Evolutionary conservation across 208 protist genomes (phyloP).

Genomic region (Leishmania turanica): DNA sequence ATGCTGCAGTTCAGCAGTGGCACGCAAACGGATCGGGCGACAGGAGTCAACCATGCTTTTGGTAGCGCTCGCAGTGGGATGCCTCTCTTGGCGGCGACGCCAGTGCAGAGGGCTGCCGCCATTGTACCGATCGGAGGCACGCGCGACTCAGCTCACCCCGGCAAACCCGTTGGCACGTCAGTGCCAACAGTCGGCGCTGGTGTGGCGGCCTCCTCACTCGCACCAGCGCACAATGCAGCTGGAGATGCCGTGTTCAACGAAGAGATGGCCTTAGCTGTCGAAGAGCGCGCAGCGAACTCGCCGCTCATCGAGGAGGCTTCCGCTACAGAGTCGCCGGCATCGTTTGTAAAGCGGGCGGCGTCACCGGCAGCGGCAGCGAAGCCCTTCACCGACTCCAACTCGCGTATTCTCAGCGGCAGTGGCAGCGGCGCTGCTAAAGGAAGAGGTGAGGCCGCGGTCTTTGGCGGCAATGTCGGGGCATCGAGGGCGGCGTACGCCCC

Average conservation of each 20-base stretch:
- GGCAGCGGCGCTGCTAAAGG: not conserved
- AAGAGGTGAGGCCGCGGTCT: not conserved
- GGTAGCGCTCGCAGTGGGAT: slow-evolving; percentile 15
- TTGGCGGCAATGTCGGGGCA: not conserved
- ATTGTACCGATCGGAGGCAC: not conserved
- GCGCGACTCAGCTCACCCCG: not conserved
- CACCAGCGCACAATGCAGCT: not conserved
- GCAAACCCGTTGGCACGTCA: not conserved
- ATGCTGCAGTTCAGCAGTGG: slow-evolving; percentile 6
- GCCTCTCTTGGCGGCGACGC: slow-evolving; percentile 11
- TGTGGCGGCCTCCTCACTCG: not conserved
- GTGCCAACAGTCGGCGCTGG: not conserved
- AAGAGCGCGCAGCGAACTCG: not conserved
- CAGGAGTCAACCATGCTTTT: not conserved
- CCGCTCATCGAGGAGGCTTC: not conserved
- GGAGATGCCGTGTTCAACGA: not conserved
- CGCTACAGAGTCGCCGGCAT: slow-evolving; percentile 7
- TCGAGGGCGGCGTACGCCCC: not conserved
- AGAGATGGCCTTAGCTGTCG: not conserved
- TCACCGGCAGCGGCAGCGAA: not conserved
- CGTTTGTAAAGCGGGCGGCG: slow-evolving; percentile 18
- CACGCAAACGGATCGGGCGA: slow-evolving; percentile 10
- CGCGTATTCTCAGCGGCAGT: not conserved
- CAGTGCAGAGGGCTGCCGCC: not conserved
- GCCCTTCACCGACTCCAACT: not conserved